A percentile compares a stretch with the other conserved stretches of the same genome.
phyloP scores from a whole-genome alignment of 148 eudicot species.

The Nepenthes gracilis region DNA sequence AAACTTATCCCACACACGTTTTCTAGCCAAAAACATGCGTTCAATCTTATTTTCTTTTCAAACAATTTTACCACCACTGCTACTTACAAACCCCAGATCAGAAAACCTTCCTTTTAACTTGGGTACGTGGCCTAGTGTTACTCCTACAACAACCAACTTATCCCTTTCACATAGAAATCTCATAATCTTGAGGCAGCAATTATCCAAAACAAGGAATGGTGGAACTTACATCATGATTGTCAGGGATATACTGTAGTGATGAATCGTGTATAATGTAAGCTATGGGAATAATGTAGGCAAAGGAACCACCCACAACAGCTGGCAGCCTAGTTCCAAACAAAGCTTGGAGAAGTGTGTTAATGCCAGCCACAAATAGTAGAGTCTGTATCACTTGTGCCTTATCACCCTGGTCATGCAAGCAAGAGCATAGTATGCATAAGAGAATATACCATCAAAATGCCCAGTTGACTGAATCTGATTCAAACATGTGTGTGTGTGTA shows the following conservation, averaged over 20 bases:
- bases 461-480: too few species aligned
- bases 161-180: too few species aligned
- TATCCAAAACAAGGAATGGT: neutral
- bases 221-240: slow-evolving; percentile 63
- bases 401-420: slow-evolving; percentile 59
- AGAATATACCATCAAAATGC: too few species aligned
- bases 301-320: slow-evolving; percentile 94
- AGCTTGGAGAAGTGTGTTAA: slow-evolving; percentile 96
- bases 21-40: too few species aligned
- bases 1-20: too few species aligned
- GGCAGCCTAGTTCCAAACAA: slow-evolving; percentile 97
- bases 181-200: neutral
- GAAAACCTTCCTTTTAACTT: too few species aligned
- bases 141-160: too few species aligned
- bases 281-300: slow-evolving; percentile 72
- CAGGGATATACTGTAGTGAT: slow-evolving; percentile 52
- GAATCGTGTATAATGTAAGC: slow-evolving; percentile 83
- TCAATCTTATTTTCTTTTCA: too few species aligned
- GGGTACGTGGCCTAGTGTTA: too few species aligned
- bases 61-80: too few species aligned
- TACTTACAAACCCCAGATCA: too few species aligned
- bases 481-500: too few species aligned
- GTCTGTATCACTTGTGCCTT: slow-evolving; percentile 97
- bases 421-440: slow-evolving; percentile 5
- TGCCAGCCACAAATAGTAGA: slow-evolving; percentile 82